Evolutionary conservation across 805 yeast species (phyloP).

Genomic region (Candida broadrunensis): DNA sequence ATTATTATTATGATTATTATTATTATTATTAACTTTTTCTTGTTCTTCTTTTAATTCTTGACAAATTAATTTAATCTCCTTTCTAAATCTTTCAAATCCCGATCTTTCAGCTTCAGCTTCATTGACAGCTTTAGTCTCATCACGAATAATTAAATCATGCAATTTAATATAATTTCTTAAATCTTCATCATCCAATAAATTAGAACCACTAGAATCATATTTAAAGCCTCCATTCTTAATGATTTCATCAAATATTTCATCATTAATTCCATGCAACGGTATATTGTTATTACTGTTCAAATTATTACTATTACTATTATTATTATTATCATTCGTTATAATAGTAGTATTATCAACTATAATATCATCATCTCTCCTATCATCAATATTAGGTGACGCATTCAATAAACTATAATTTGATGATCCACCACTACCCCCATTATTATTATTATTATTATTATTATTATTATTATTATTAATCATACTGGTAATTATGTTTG

Average conservation of each 20-base stretch:
- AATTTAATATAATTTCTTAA: slow-evolving; percentile 19
- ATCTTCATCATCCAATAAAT: slow-evolving; percentile 19
- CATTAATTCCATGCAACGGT: not conserved
- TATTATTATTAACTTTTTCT: not conserved
- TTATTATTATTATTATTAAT: not conserved
- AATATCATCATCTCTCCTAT: not conserved
- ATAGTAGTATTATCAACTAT: too few species aligned
- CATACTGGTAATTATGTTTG: not conserved
- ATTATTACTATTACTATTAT: not conserved
- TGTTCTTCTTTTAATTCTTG: not conserved
- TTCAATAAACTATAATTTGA: not conserved
- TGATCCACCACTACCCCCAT: not conserved
- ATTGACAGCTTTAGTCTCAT: not conserved
- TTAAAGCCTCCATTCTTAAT: slow-evolving; percentile 19
- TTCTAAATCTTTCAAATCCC: not conserved
- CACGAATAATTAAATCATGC: not conserved
- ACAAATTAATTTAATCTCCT: not conserved
- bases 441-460: not conserved
- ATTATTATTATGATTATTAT: not conserved
- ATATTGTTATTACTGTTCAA: not conserved
- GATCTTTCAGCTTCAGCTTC: not conserved
- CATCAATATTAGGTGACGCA: not conserved
- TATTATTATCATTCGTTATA: not conserved
- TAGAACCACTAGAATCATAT: slow-evolving; percentile 8
- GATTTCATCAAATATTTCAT: slow-evolving; percentile 10